phyloP scores from a whole-genome alignment of 2,329 filamentous ascomycete genomes.

The Alternaria atra region DNA sequence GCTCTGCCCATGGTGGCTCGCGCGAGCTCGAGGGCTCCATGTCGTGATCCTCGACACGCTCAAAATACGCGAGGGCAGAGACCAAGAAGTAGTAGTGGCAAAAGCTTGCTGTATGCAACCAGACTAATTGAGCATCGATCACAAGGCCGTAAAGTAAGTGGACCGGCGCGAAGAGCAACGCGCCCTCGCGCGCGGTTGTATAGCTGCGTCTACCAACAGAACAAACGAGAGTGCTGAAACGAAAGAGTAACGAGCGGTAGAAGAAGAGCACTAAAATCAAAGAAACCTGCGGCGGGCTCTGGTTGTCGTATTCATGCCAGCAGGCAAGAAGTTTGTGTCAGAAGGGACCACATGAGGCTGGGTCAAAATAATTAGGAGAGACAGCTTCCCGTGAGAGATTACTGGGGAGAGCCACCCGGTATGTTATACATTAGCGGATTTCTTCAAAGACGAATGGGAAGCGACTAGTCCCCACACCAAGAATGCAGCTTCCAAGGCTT shows the following conservation, averaged over 20 bases:
- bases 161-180: constrained; percentile 43
- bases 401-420: constrained; percentile 24
- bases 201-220: constrained; percentile 39
- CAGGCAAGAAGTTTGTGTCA: constrained; percentile 29
- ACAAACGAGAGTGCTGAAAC: constrained; percentile 45
- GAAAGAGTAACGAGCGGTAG: constrained; percentile 37
- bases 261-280: constrained; percentile 37
- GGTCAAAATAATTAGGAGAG: constrained; percentile 25
- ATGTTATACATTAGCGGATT: constrained; percentile 29
- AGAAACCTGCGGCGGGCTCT: constrained; percentile 39
- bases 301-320: constrained; percentile 40
- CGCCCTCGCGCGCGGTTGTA: constrained; percentile 38
- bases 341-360: constrained; percentile 26
- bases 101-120: constrained; percentile 41
- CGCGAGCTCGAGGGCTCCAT: constrained; percentile 52
- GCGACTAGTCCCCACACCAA: constrained; percentile 24
- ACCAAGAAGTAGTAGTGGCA: constrained; percentile 43
- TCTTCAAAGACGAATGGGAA: constrained; percentile 19
- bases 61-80: constrained; percentile 34
- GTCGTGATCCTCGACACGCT: constrained; percentile 28
- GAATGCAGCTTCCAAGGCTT: constrained; percentile 20
- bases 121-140: constrained; percentile 49
- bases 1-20: constrained; percentile 56
- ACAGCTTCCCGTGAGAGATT: constrained; percentile 24
- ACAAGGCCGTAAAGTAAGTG: constrained; percentile 45